phyloP scores from a whole-genome alignment of 2,329 filamentous ascomycete species.

The Tolypocladium sp. region DNA sequence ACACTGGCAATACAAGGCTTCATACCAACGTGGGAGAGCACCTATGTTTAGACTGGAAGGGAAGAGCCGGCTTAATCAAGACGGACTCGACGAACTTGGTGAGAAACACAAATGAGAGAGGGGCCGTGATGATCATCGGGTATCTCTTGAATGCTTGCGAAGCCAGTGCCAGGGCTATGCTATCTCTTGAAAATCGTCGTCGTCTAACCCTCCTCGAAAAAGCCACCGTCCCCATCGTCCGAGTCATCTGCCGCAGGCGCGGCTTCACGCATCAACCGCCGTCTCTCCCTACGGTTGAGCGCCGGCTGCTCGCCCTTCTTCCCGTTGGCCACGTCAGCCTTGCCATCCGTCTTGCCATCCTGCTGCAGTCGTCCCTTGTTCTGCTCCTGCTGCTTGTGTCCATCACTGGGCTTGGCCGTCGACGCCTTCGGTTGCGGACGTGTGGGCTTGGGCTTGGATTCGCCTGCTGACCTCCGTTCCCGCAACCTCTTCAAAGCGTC shows the following conservation, averaged over 20 bases:
- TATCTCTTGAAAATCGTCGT: not conserved
- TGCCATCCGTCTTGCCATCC: conserved; percentile 10
- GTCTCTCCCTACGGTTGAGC: conserved; percentile 26
- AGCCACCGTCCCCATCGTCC: conserved; percentile 42
- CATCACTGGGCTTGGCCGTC: not conserved
- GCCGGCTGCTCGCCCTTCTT: conserved; percentile 14
- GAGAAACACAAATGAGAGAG: not conserved
- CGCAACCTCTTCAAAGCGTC: conserved; percentile 43
- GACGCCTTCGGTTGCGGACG: conserved; percentile 1
- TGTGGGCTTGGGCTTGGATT: conserved; percentile 5
- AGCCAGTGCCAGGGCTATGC: not conserved
- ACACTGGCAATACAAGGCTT: no score
- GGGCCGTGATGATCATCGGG: not conserved
- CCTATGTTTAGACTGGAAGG: not conserved
- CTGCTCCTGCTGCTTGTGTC: not conserved
- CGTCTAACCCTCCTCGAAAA: conserved; percentile 37
- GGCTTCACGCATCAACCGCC: conserved; percentile 23
- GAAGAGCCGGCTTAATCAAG: not conserved
- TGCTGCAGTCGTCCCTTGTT: conserved; percentile 5
- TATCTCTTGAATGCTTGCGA: not conserved
- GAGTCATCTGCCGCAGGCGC: conserved; percentile 26
- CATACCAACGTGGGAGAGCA: no score
- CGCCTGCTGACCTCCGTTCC: conserved; percentile 33
- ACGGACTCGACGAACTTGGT: not conserved
- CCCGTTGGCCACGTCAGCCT: conserved; percentile 9